Base-by-base conservation (phyloP, 306 rosid species). In the Quercus alba region DNA sequence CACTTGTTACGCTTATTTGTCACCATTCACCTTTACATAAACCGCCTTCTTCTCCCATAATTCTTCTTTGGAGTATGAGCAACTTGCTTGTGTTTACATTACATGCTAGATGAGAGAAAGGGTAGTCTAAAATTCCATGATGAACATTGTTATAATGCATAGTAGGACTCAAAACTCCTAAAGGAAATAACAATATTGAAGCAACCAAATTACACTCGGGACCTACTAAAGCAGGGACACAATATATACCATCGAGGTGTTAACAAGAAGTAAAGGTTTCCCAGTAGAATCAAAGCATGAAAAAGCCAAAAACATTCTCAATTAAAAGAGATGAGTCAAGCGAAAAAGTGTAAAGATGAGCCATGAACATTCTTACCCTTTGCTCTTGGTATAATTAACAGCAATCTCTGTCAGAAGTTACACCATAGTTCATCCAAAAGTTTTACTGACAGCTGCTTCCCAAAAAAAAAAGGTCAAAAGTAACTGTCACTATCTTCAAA, bases 361-460 rank as follows among this genome's bases (percentile, higher is more conserved):
- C 73, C 78, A 15, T 33, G 57, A 80, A 56, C 71, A 73, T 61
- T 77, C 69, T 77, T 76, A 57, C 49, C 3, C 33, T 59, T 41
- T 21, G 19, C 10, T 19, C 11, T 1, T 4, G 23, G 18, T 7
- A 52, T 20, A 26, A 80, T 51, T 82, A 77, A 77, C 83, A 80
- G 72, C 80, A 81, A 72, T 85, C 86, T 76, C 71, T 71, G n/a
- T 73, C 72, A 76, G 78, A 86, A 79, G 80, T 75, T 64, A 78
- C n/a, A 75, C 44, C 55, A 31, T 11, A 33, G 41, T 67, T 82
- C 72, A 77, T 79, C 73, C 83, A 10, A 55, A 77, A 80, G 77
- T 67, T 71, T 41, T 41, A 41, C 46, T 41, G 46, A 41, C 46
- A 41, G 46, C 46, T 41, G 46, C 46, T 41, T 41, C 46, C 46